Conservation (phyloP, 805 yeast genomes). For the Pichia ethanolica region DNA sequence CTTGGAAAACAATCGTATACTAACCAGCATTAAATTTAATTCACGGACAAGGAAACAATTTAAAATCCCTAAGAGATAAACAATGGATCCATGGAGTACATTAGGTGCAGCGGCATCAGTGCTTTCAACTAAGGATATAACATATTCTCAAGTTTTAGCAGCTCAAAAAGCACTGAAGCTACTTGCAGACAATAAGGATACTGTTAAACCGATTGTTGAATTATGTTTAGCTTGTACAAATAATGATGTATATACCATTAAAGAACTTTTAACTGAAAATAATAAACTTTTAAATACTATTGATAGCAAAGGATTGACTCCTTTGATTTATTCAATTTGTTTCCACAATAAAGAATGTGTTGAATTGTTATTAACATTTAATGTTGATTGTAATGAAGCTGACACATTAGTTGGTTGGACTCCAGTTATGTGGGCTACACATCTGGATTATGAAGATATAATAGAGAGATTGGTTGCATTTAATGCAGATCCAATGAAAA, state of each 20-base stretch:
- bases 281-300: conserved; percentile 18
- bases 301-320: conserved; percentile 37
- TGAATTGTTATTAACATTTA: conserved; percentile 38
- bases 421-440: conserved; percentile 84
- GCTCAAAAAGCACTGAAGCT: conserved; percentile 30
- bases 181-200: conserved; percentile 23
- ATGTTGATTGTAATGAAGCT: conserved; percentile 40
- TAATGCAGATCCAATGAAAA: conserved; percentile 55
- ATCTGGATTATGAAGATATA: conserved; percentile 47
- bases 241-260: conserved; percentile 27
- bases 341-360: conserved; percentile 42
- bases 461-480: conserved; percentile 50
- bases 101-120: conserved; percentile 8
- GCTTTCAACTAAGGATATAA: conserved; percentile 22
- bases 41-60: too few relatives aligned
- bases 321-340: conserved; percentile 48
- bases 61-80: too few relatives aligned
- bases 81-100: conserved; percentile 30
- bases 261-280: conserved; percentile 20
- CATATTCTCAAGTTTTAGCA: conserved; percentile 27
- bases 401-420: conserved; percentile 51
- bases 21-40: too few relatives aligned
- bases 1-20: too few relatives aligned
- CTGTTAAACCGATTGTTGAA: conserved; percentile 20
- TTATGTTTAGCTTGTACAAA: conserved; percentile 33